Conservation (phyloP, 257 asterid species). For the Gynochthodes officinalis region DNA sequence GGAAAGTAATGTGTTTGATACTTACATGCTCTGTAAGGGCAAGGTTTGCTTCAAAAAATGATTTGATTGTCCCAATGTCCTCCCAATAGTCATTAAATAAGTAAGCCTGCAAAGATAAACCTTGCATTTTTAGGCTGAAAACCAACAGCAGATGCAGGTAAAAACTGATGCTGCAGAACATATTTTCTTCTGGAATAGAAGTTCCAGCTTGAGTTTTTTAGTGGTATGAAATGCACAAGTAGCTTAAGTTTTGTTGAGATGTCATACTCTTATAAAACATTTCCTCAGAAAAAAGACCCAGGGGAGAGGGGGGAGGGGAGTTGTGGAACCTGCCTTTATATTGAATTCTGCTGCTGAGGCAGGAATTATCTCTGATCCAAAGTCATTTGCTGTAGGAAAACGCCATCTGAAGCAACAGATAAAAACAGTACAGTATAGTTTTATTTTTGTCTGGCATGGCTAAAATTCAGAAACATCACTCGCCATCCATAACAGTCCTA, state of each 20-base stretch:
- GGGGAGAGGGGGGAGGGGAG: not conserved
- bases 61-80: slow-evolving; percentile 93
- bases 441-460: slow-evolving; percentile 13
- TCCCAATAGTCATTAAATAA: slow-evolving; percentile 95
- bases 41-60: slow-evolving; percentile 94
- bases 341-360: slow-evolving; percentile 80
- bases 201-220: not conserved
- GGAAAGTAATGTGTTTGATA: not conserved
- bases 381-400: slow-evolving; percentile 94
- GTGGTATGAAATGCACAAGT: not conserved
- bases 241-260: not conserved
- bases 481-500: not conserved
- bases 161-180: not conserved
- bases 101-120: slow-evolving; percentile 60
- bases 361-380: slow-evolving; percentile 96
- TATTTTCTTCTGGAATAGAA: not conserved
- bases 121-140: not conserved
- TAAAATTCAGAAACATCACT: not conserved
- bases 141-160: not conserved
- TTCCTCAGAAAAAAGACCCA: not conserved
- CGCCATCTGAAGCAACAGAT: slow-evolving; percentile 64
- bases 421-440: slow-evolving; percentile 10
- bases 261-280: not conserved
- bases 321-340: slow-evolving; percentile 53
- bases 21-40: slow-evolving; percentile 98